Conservation (phyloP, 352 stramenopile species). For the Phytophthora lateralis region DNA sequence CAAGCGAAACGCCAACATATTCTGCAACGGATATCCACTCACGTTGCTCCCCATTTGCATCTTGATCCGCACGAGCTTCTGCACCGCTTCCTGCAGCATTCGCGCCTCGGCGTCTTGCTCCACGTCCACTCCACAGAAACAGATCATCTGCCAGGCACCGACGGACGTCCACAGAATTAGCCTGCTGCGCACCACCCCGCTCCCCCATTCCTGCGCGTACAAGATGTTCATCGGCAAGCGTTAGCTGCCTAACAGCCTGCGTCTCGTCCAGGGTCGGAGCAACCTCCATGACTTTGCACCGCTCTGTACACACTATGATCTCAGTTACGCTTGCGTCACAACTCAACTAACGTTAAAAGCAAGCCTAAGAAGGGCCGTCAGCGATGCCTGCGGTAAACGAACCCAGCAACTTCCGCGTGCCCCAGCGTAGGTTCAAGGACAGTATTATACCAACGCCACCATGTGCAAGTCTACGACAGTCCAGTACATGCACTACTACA, state of each 20-base stretch:
- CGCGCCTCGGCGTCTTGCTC: constrained; percentile 26
- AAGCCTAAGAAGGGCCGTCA: too few relatives aligned
- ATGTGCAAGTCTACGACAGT: constrained; percentile 2
- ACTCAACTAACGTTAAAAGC: too few relatives aligned
- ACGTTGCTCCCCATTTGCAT: constrained; percentile 55
- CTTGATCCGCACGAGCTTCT: constrained; percentile 55
- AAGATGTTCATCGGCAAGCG: constrained; percentile 40
- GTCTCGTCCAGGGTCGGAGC: constrained; percentile 25
- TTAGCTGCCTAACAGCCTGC: constrained; percentile 29
- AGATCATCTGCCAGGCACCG: constrained; percentile 45
- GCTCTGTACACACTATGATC: constrained; percentile 6
- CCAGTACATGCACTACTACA: too few relatives aligned
- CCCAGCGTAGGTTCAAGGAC: constrained; percentile 10
- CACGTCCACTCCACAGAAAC: constrained; percentile 40
- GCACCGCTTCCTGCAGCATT: constrained; percentile 41
- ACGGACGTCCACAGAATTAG: constrained; percentile 7
- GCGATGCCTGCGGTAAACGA: constrained; percentile 2
- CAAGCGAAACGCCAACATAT: constrained; percentile 2
- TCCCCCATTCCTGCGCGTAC: constrained; percentile 21
- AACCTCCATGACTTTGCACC: constrained; percentile 26
- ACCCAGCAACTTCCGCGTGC: constrained; percentile 8
- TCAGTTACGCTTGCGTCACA: too few relatives aligned
- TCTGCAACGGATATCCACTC: constrained; percentile 1
- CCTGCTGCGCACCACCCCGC: background rate
- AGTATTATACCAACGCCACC: too few relatives aligned